Conservation (phyloP, 1,284 basidiomycete genomes). For the Kalmanozyma brasiliensis region DNA sequence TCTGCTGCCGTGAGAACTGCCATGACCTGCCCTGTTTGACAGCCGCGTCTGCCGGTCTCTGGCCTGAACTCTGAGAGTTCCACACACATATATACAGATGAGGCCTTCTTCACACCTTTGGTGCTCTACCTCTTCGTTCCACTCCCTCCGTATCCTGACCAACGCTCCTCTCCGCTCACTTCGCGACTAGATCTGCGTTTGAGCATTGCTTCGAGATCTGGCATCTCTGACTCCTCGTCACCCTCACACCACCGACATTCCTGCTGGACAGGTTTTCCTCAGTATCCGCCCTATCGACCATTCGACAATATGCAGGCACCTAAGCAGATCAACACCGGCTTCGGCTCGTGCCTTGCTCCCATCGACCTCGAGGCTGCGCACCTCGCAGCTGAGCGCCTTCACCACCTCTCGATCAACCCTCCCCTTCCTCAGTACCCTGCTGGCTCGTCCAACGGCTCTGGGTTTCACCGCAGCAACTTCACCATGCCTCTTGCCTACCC, state of each 20-base stretch:
- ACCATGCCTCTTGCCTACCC: conserved; percentile 44
- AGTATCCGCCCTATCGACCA: neutral
- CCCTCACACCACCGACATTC: conserved; percentile 2
- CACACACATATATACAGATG: too few relatives aligned
- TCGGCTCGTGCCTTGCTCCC: conserved; percentile 41
- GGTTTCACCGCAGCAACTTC: conserved; percentile 36
- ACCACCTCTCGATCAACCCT: conserved; percentile 37
- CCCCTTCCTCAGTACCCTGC: conserved; percentile 34
- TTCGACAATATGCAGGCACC: conserved; percentile 33
- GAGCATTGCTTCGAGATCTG: conserved; percentile 30
- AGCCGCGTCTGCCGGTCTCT: too few relatives aligned
- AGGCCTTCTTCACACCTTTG: neutral
- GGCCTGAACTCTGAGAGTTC: too few relatives aligned
- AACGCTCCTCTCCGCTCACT: conserved; percentile 10
- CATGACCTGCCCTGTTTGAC: too few relatives aligned
- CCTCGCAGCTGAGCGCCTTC: conserved; percentile 37
- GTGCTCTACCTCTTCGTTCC: neutral
- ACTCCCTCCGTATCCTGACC: neutral
- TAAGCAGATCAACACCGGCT: conserved; percentile 45
- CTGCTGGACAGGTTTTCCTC: conserved; percentile 28
- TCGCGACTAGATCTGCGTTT: conserved; percentile 8
- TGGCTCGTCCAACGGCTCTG: conserved; percentile 28
- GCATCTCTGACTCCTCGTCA: conserved; percentile 17
- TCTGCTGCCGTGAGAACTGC: neutral
- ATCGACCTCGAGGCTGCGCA: conserved; percentile 44